A percentile compares a stretch with the other conserved stretches of the same genome.
These are phyloP conservation scores for Russula brevipes DNA, from an alignment of 768 basidiomycete genomes.

Conservation along the genomic window DNA sequence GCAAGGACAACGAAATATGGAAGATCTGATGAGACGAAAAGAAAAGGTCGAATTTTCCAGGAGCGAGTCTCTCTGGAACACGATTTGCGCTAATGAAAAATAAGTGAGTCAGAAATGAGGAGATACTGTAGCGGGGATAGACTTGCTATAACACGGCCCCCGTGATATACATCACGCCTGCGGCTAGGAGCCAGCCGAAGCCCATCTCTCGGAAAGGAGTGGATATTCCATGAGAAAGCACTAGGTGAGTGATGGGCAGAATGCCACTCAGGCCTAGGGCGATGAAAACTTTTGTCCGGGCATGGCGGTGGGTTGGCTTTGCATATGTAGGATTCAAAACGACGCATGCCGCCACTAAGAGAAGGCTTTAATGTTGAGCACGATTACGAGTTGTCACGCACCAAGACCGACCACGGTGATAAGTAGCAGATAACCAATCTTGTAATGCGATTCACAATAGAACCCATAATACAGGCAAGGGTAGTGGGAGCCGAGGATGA, in stretches of 20 bases:
- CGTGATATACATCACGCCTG: constrained; percentile 68
- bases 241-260: constrained; percentile 62
- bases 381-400: constrained; percentile 33
- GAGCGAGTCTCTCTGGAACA: constrained; percentile 68
- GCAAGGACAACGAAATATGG: constrained; percentile 72
- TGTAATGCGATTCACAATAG: constrained; percentile 54
- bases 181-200: constrained; percentile 60
- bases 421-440: constrained; percentile 48
- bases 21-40: constrained; percentile 88
- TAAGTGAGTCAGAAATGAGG: constrained; percentile 22
- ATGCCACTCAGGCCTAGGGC: constrained; percentile 66
- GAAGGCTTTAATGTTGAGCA: background rate
- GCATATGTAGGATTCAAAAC: constrained; percentile 76
- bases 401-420: constrained; percentile 54
- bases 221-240: constrained; percentile 52
- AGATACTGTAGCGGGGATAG: constrained; percentile 29
- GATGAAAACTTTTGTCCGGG: constrained; percentile 76
- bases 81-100: constrained; percentile 60
- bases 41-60: constrained; percentile 76
- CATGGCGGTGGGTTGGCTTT: constrained; percentile 66
- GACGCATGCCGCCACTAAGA: constrained; percentile 59
- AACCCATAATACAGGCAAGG: constrained; percentile 77
- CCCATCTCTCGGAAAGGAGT: constrained; percentile 59
- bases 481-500: constrained; percentile 74
- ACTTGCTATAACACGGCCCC: constrained; percentile 84